Conservation (phyloP, 1,284 basidiomycete species). For the Leccinum fallax region DNA sequence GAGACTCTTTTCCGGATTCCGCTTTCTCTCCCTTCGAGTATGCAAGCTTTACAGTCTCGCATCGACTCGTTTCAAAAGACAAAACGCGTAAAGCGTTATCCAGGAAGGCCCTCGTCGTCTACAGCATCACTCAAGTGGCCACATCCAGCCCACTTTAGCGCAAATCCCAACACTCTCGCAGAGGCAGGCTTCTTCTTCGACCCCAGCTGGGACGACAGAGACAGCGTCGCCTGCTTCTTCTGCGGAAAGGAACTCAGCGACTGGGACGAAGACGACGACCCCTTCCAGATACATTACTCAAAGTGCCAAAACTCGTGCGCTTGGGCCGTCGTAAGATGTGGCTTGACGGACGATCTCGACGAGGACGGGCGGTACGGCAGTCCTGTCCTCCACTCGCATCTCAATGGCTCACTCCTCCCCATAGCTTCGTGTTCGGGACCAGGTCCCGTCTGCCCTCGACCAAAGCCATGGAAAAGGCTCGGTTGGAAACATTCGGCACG, state of each 20-base stretch:
- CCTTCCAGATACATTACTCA: constrained; percentile 72
- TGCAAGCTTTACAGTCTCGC: constrained; percentile 56
- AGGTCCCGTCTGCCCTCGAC: constrained; percentile 64
- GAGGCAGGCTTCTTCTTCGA: constrained; percentile 83
- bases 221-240: constrained; percentile 75
- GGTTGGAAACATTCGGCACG: constrained; percentile 68
- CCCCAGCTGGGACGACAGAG: constrained; percentile 61
- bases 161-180: constrained; percentile 71
- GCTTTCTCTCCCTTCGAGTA: not conserved
- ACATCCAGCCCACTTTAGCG: constrained; percentile 57
- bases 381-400: not conserved
- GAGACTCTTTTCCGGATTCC: no score
- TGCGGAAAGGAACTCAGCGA: constrained; percentile 77
- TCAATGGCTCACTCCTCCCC: constrained; percentile 1
- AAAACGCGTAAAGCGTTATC: constrained; percentile 51
- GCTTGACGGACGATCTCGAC: constrained; percentile 57
- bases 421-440: constrained; percentile 58
- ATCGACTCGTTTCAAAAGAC: constrained; percentile 61
- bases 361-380: constrained; percentile 53
- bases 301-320: constrained; percentile 65
- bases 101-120: constrained; percentile 39
- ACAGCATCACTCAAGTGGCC: constrained; percentile 61
- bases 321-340: constrained; percentile 80
- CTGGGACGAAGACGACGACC: constrained; percentile 82
- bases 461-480: constrained; percentile 66